Percentiles rank a stretch among this genome's conserved stretches.
phyloP scores from a whole-genome alignment of 2,329 filamentous ascomycete species.

The Aspergillus terreus region DNA sequence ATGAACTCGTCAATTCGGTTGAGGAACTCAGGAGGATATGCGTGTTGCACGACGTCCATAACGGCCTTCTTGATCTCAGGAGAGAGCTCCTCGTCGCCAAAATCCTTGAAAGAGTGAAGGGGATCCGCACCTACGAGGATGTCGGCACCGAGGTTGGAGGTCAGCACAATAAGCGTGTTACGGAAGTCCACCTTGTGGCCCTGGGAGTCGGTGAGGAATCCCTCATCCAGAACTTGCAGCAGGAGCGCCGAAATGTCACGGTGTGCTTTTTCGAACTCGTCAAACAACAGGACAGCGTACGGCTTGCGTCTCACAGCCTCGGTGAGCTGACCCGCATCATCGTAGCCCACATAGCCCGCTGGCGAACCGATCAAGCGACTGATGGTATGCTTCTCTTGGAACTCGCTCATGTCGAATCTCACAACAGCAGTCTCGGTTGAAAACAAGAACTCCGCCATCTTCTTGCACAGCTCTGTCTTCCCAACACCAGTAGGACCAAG shows the following conservation, averaged over 20 bases:
- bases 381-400: constrained; percentile 95
- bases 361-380: constrained; percentile 88
- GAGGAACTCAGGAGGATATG: constrained; percentile 87
- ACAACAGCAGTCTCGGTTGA: constrained; percentile 87
- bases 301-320: constrained; percentile 93
- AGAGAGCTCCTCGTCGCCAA: constrained; percentile 65
- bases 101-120: constrained; percentile 60
- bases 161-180: constrained; percentile 94
- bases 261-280: constrained; percentile 97
- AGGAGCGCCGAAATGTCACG: constrained; percentile 89
- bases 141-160: constrained; percentile 89
- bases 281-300: constrained; percentile 90
- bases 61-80: constrained; percentile 72
- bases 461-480: constrained; percentile 96
- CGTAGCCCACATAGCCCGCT: constrained; percentile 93
- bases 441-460: constrained; percentile 89
- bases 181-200: constrained; percentile 96
- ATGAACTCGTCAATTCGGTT: constrained; percentile 98
- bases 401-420: constrained; percentile 96
- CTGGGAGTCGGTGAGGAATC: constrained; percentile 90
- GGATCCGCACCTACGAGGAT: constrained; percentile 77
- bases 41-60: constrained; percentile 75
- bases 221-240: constrained; percentile 92
- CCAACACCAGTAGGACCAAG: constrained; percentile 93
- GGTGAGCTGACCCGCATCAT: constrained; percentile 92